Evolutionary conservation across 805 yeast genomes (phyloP).

Genomic region (Candida sanyiensis): DNA sequence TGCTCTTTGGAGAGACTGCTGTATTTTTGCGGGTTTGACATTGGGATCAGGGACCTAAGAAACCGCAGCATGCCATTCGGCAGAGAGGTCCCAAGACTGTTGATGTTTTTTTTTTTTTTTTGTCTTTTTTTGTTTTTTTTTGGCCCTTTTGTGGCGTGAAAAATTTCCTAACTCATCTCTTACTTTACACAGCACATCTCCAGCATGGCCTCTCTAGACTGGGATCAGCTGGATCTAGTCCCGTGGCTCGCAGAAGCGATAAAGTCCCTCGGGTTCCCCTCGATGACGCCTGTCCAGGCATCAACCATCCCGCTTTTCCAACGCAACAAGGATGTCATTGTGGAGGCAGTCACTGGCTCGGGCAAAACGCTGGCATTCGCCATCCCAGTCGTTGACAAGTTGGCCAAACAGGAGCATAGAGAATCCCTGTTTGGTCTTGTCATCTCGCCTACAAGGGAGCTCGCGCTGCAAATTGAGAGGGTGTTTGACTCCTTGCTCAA

Average conservation of each 20-base stretch:
- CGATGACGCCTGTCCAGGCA: conserved; percentile 97
- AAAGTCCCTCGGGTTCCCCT: conserved; percentile 62
- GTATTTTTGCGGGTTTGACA: conserved; percentile 31
- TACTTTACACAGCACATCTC: no score
- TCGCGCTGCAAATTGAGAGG: conserved; percentile 62
- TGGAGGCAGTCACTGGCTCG: conserved; percentile 95
- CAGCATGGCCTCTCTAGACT: conserved; percentile 39
- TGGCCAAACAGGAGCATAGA: conserved; percentile 35
- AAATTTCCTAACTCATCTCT: no score
- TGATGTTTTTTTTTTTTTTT: no score
- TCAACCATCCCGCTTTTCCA: conserved; percentile 82
- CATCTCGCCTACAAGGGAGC: conserved; percentile 61
- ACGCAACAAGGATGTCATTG: conserved; percentile 89
- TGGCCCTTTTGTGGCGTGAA: no score
- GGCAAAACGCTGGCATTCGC: conserved; percentile 95
- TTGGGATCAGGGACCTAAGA: no score
- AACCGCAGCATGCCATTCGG: no score
- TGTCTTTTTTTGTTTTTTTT: no score
- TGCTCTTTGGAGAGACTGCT: conserved; percentile 60
- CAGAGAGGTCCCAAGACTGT: no score
- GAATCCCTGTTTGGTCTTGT: conserved; percentile 65
- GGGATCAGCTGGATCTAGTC: conserved; percentile 55
- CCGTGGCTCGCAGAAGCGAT: conserved; percentile 73
- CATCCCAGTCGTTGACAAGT: conserved; percentile 72
- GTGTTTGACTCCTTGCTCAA: conserved; percentile 59